A percentile compares a stretch with the other conserved stretches of the same genome.
Conservation (phyloP, 75 land plant species). For the Picea sitchensis region DNA sequence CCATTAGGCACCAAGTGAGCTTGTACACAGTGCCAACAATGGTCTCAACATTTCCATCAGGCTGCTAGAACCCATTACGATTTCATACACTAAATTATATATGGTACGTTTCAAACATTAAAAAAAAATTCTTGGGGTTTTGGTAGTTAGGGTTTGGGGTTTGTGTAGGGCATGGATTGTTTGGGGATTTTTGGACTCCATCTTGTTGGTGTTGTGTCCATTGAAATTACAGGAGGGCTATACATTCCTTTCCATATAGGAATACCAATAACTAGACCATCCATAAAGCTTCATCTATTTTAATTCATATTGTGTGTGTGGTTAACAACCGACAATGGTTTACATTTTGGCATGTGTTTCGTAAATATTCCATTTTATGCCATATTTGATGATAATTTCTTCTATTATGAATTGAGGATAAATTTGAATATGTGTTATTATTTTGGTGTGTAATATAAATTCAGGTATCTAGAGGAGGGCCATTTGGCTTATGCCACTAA, state of each 20-base stretch:
- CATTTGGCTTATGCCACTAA: constrained; percentile 86
- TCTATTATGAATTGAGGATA: not conserved
- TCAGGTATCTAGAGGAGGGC: constrained; percentile 77
- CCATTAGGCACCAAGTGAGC: constrained; percentile 65
- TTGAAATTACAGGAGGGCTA: constrained; percentile 98
- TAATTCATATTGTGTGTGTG: not conserved
- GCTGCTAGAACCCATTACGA: constrained; percentile 67
- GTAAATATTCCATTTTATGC: not conserved
- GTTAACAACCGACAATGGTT: not conserved
- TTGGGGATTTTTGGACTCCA: constrained; percentile 1
- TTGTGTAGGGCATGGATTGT: not conserved
- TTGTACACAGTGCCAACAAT: constrained; percentile 64
- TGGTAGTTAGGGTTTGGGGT: not conserved
- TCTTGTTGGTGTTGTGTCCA: constrained; percentile 97
- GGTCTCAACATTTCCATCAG: constrained; percentile 22
- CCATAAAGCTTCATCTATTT: not conserved
- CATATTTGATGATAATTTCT: not conserved
- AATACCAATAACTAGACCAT: constrained; percentile 43
- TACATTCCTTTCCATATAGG: constrained; percentile 94
- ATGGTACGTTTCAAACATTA: constrained; percentile 35
- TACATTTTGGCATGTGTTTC: not conserved
- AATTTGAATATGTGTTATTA: not conserved
- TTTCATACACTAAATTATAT: constrained; percentile 83
- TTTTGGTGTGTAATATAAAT: constrained; percentile 56
- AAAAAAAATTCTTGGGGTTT: not conserved